These are phyloP conservation scores for Fagus crenata DNA, from an alignment of 306 rosid species.

Conservation along the genomic window DNA sequence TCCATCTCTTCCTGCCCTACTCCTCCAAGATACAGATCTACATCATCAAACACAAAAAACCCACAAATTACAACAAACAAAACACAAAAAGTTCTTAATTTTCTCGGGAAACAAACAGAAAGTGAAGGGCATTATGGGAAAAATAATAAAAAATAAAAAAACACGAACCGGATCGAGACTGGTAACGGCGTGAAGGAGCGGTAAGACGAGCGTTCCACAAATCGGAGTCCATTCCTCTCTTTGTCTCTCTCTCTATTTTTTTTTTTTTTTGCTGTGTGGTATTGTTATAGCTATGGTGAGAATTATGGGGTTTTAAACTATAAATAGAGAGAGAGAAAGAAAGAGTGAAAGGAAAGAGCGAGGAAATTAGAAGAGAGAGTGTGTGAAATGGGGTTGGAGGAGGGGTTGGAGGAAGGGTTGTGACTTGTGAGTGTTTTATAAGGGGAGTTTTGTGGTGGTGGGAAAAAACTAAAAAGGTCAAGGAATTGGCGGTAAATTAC, in stretches of 20 bases:
- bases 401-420: too few species aligned
- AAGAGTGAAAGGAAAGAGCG: slow-evolving; percentile 22
- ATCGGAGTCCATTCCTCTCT: slow-evolving; percentile 57
- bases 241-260: too few species aligned
- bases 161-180: slow-evolving; percentile 61
- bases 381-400: slow-evolving; percentile 1
- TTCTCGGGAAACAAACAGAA: not conserved
- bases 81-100: not conserved
- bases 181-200: slow-evolving; percentile 47
- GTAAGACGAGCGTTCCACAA: slow-evolving; percentile 60
- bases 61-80: not conserved
- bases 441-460: not conserved
- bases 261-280: not conserved
- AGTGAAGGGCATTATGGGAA: not conserved
- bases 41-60: not conserved
- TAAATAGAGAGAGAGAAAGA: not conserved
- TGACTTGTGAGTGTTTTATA: not conserved
- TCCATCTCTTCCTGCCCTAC: slow-evolving; percentile 46
- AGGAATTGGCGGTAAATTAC: too few species aligned
- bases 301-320: not conserved
- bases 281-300: not conserved
- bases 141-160: not conserved
- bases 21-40: slow-evolving; percentile 59
- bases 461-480: too few species aligned
- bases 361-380: slow-evolving; percentile 21